Evolutionary conservation across 495 filamentous ascomycete species (phyloP).

Genomic region (Hamigera avellanea): DNA sequence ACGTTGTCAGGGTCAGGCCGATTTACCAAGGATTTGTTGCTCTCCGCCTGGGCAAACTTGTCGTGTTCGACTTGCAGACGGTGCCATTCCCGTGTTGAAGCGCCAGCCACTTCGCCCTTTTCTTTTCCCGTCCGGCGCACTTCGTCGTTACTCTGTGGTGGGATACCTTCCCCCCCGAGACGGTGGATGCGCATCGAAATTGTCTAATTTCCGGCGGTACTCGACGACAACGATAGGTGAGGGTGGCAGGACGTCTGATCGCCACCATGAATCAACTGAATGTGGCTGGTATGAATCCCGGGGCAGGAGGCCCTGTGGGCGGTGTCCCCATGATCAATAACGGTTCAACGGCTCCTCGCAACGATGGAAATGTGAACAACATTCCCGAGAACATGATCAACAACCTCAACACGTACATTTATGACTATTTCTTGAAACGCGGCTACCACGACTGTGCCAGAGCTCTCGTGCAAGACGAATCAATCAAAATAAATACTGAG

Average conservation of each 20-base stretch:
- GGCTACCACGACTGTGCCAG: conserved; percentile 71
- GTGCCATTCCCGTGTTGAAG: no score
- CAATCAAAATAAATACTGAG: conserved; percentile 43
- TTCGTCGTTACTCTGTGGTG: conserved; percentile 18
- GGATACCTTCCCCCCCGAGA: conserved; percentile 19
- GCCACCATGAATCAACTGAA: conserved; percentile 64
- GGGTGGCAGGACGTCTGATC: conserved; percentile 25
- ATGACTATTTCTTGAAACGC: conserved; percentile 87
- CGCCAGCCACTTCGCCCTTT: background rate
- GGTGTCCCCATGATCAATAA: conserved; percentile 67
- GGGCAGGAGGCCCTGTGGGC: conserved; percentile 50
- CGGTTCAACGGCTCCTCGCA: conserved; percentile 40
- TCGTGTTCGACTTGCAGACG: no score
- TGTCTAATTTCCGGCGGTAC: conserved; percentile 8
- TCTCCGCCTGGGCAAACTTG: background rate
- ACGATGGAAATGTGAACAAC: conserved; percentile 30
- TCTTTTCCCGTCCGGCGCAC: conserved; percentile 10
- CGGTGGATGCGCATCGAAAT: conserved; percentile 28
- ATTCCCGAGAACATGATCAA: conserved; percentile 50
- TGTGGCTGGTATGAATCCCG: conserved; percentile 51
- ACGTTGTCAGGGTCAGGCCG: no score
- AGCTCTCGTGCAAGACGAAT: conserved; percentile 45
- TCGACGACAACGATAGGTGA: conserved; percentile 20
- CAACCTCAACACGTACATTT: conserved; percentile 94
- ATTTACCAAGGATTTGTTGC: background rate